phyloP scores from a whole-genome alignment of 805 yeast species.

The Torulaspora maleeae region DNA sequence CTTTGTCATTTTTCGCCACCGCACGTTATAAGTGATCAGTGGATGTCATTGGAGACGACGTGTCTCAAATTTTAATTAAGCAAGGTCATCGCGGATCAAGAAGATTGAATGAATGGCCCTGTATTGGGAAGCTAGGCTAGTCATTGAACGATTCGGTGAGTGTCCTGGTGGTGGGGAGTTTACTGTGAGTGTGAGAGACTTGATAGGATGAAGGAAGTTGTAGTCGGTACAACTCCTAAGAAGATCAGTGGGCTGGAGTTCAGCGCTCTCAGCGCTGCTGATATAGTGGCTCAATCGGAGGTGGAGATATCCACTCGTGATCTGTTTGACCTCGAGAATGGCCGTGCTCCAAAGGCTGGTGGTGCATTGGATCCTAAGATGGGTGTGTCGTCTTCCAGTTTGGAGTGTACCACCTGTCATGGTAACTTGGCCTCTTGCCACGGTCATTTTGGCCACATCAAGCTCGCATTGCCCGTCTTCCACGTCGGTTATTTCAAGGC shows the following conservation, averaged over 20 bases:
- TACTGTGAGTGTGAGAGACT: background rate
- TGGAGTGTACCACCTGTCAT: constrained; percentile 86
- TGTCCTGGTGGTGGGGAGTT: background rate
- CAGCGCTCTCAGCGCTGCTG: constrained; percentile 87
- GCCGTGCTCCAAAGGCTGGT: constrained; percentile 69
- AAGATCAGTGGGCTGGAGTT: constrained; percentile 86
- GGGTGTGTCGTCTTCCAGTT: constrained; percentile 89
- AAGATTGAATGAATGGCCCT: background rate
- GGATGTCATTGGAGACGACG: background rate
- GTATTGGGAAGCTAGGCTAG: background rate
- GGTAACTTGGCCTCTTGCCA: constrained; percentile 92
- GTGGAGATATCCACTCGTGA: constrained; percentile 91
- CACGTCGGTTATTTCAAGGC: constrained; percentile 97
- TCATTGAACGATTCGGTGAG: background rate
- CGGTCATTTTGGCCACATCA: constrained; percentile 96
- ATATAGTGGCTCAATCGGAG: constrained; percentile 88
- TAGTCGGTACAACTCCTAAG: constrained; percentile 77
- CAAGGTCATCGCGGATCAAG: constrained; percentile 1
- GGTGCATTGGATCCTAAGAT: constrained; percentile 91
- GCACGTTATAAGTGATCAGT: background rate
- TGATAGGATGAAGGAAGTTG: constrained; percentile 38
- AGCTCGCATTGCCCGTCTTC: constrained; percentile 90
- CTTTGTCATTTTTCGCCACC: background rate
- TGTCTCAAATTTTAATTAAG: background rate
- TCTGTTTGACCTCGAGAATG: constrained; percentile 83